phyloP scores from a whole-genome alignment of 2,329 filamentous ascomycete species.

The Rutstroemia sp. region DNA sequence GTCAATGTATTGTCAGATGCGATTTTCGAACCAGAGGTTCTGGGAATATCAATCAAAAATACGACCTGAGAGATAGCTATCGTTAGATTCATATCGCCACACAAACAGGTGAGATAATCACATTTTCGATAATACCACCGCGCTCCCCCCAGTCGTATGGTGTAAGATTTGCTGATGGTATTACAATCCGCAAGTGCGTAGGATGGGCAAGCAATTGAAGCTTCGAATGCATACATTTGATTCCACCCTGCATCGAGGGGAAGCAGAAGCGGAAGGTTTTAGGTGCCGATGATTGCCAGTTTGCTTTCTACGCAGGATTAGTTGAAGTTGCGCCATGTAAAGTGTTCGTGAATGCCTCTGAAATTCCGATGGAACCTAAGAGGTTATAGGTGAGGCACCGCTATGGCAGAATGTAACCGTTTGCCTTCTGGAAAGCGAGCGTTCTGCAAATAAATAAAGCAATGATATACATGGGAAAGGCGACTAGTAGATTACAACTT shows the following conservation, averaged over 20 bases:
- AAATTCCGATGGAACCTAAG: not conserved
- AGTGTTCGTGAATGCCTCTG: not conserved
- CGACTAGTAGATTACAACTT: too few relatives aligned
- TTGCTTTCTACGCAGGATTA: conserved; percentile 35
- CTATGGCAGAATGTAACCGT: too few relatives aligned
- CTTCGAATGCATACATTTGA: conserved; percentile 87
- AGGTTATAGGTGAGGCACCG: too few relatives aligned
- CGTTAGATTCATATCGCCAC: not conserved
- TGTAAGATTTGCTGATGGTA: conserved; percentile 83
- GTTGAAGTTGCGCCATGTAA: not conserved
- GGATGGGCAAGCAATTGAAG: conserved; percentile 80
- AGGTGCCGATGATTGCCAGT: conserved; percentile 43
- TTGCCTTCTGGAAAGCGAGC: too few relatives aligned
- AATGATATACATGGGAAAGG: too few relatives aligned
- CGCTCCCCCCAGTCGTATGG: conserved; percentile 63
- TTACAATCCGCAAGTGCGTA: conserved; percentile 65
- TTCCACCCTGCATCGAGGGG: conserved; percentile 61
- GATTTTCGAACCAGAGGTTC: conserved; percentile 27
- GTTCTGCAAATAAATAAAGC: too few relatives aligned
- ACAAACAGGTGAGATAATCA: conserved; percentile 30
- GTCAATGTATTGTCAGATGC: conserved; percentile 29
- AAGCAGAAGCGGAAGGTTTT: conserved; percentile 67
- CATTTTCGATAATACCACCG: conserved; percentile 80
- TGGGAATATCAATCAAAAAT: conserved; percentile 58
- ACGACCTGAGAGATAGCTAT: not conserved